Evolutionary conservation across 768 basidiomycete species (phyloP).

Genomic region (Wakefieldia striispora): DNA sequence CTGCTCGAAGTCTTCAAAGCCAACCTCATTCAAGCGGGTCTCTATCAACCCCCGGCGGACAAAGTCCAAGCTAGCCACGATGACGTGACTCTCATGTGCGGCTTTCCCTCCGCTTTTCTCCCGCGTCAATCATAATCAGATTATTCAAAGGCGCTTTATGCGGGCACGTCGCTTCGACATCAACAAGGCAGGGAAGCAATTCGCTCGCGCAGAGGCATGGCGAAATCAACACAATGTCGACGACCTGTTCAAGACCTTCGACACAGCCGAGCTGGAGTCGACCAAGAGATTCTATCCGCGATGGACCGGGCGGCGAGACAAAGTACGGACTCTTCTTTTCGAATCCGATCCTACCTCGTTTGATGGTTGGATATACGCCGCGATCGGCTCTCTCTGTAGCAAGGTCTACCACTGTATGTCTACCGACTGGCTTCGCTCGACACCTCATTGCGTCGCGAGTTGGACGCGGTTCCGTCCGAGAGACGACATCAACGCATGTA

Average conservation of each 20-base stretch:
- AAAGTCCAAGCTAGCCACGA: constrained; percentile 49
- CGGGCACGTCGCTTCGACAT: constrained; percentile 73
- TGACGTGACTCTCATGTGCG: constrained; percentile 66
- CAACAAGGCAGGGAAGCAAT: constrained; percentile 65
- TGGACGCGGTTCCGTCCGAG: constrained; percentile 50
- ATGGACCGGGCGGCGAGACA: constrained; percentile 79
- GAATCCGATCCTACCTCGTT: too few relatives aligned
- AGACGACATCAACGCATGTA: constrained; percentile 72
- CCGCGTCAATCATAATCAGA: background rate
- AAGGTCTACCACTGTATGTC: constrained; percentile 74
- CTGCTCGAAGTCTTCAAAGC: constrained; percentile 51
- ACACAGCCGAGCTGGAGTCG: constrained; percentile 55
- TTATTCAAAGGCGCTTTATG: constrained; percentile 65
- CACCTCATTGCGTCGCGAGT: constrained; percentile 51
- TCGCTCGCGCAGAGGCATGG: constrained; percentile 68
- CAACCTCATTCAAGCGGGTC: constrained; percentile 44
- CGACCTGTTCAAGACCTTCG: constrained; percentile 60
- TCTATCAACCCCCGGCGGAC: constrained; percentile 46
- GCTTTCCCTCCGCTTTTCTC: background rate
- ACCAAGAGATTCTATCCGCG: constrained; percentile 69
- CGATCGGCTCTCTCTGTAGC: constrained; percentile 34
- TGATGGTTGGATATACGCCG: too few relatives aligned
- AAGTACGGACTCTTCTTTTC: constrained; percentile 47
- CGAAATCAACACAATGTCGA: constrained; percentile 58
- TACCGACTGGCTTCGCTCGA: constrained; percentile 66